Conservation (phyloP, 441 rosid species). For the Gossypium trilobum region DNA sequence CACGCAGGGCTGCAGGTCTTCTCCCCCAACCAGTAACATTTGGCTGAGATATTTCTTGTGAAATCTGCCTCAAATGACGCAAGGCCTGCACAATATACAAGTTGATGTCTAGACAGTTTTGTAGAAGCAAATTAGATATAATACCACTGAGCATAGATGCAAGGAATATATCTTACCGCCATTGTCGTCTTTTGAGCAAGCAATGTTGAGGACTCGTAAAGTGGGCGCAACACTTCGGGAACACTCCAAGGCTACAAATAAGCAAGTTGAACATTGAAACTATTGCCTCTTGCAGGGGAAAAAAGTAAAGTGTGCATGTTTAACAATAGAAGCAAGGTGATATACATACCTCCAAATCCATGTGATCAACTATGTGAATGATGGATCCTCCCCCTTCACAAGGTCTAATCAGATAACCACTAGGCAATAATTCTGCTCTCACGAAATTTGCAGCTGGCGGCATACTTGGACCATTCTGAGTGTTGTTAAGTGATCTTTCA, state of each 20-base stretch:
- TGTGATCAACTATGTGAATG: conserved; percentile 60
- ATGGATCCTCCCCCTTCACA: conserved; percentile 76
- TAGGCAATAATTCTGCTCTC: conserved; percentile 57
- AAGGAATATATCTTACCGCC: conserved; percentile 40
- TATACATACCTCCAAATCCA: conserved; percentile 49
- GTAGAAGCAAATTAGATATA: neutral
- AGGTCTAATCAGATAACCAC: conserved; percentile 65
- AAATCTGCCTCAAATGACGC: conserved; percentile 58
- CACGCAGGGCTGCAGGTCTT: conserved; percentile 60
- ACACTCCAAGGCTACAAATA: conserved; percentile 56
- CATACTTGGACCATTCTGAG: conserved; percentile 66
- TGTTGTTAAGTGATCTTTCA: conserved; percentile 58
- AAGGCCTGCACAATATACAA: conserved; percentile 36
- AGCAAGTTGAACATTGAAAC: conserved; percentile 2
- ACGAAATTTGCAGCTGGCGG: conserved; percentile 62
- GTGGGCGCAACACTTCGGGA: conserved; percentile 68
- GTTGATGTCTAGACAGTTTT: neutral
- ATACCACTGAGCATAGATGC: neutral
- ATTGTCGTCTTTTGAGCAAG: conserved; percentile 65
- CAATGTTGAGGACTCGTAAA: conserved; percentile 58
- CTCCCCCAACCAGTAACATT: conserved; percentile 55
- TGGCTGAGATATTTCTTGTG: conserved; percentile 63
- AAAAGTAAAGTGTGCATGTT: conserved; percentile 2
- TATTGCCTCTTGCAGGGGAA: conserved; percentile 5
- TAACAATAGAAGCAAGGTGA: neutral